These are phyloP conservation scores for Catharanthus roseus DNA, from an alignment of 257 asterid genomes.

Conservation along the genomic window DNA sequence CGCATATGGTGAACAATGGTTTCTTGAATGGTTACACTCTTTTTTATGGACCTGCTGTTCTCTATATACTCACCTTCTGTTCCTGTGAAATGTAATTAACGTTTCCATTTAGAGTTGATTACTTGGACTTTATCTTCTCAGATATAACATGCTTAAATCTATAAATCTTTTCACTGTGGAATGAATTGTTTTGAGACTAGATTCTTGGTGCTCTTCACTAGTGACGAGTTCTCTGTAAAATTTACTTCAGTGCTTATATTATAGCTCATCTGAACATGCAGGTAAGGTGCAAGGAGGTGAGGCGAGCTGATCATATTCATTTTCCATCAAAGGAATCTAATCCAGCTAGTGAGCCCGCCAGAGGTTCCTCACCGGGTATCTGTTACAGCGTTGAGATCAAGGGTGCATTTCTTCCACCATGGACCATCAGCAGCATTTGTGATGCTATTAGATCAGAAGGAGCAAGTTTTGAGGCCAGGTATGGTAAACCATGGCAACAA, in stretches of 20 bases:
- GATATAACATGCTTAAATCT: neutral
- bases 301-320: conserved; percentile 49
- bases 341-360: conserved; percentile 29
- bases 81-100: neutral
- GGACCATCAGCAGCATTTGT: conserved; percentile 72
- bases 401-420: conserved; percentile 78
- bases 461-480: conserved; percentile 77
- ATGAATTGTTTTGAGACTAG: neutral
- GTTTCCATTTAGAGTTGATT: neutral
- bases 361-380: conserved; percentile 51
- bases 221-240: neutral
- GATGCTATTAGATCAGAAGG: conserved; percentile 56
- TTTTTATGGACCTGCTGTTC: neutral
- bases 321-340: conserved; percentile 37
- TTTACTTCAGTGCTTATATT: conserved; percentile 9
- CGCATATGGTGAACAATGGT: neutral
- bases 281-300: conserved; percentile 86
- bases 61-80: neutral
- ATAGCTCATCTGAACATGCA: conserved; percentile 34
- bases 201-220: neutral
- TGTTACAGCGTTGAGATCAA: conserved; percentile 70
- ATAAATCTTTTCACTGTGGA: neutral
- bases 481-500: too few relatives aligned
- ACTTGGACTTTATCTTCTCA: neutral
- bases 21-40: too few relatives aligned